Evolutionary conservation across 768 basidiomycete species (phyloP), one percentile per base, ranked within the genome.

Genomic region (Boletus fagicola): DNA sequence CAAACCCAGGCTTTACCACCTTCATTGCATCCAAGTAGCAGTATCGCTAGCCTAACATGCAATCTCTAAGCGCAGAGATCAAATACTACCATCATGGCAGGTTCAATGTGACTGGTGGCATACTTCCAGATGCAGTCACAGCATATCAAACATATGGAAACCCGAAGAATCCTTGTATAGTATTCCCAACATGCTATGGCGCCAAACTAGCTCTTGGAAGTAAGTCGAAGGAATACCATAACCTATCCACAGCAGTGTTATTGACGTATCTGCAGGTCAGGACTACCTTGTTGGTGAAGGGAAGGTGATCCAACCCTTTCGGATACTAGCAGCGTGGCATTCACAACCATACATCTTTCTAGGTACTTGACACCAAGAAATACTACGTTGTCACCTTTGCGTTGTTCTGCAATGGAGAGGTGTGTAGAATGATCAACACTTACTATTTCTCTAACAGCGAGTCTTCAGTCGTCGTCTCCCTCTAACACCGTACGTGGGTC

Each of bases 151-250:
- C 81, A 3, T 83, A 82, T 60, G 84, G 83, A n/a, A 64, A 80
- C 55, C 74, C 76, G 1, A 61, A 66, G 15, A 83, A 81, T 48
- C 83, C 82, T 6, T 84, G 82, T 60, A 77, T 83, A 38, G 80
- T 84, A 13, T 84, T 82, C 63, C 83, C 83, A 10, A 84, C 82
- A 9, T 84, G 82, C 61, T 84, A 81, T 64, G 82, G 82, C 0
- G 81, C 70, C 16, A 78, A 78, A 46, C 72, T 85, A 10, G 80
- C 79, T 56, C 61, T 63, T 40, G 62, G 62, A 39, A 75, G 82
- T 81, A 60, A 63, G 78, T 71, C 16, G 12, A 54, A n/a, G n/a
- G n/a, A n/a, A n/a, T n/a, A n/a, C n/a, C n/a, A n/a, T n/a, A n/a
- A n/a, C n/a, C n/a, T n/a, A 48, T 45, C 6, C 16, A 1, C 28